These are phyloP conservation scores for Teratosphaeriaceae sp. DNA, from an alignment of 2,329 filamentous ascomycete species.

Conservation along the genomic window DNA sequence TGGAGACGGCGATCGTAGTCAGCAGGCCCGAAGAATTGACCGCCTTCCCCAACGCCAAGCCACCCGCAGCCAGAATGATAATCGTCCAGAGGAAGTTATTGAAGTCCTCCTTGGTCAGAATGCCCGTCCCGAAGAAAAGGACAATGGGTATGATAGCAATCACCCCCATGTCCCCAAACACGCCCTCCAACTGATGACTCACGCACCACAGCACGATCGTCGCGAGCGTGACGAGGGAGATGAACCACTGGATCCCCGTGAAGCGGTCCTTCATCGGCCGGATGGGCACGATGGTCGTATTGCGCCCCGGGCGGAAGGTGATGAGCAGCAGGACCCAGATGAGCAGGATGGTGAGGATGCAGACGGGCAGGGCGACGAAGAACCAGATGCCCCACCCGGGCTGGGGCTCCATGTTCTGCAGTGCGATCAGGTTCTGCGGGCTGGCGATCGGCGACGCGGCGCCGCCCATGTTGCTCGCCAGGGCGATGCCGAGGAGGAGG, in stretches of 20 bases:
- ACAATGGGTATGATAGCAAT: conserved; percentile 94
- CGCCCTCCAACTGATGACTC: conserved; percentile 75
- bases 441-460: conserved; percentile 96
- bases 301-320: conserved; percentile 77
- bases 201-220: conserved; percentile 93
- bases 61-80: conserved; percentile 93
- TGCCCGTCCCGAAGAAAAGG: conserved; percentile 92
- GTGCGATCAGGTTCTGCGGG: conserved; percentile 92
- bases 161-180: conserved; percentile 98
- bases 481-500: conserved; percentile 87
- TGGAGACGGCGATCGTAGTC: conserved; percentile 74
- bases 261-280: conserved; percentile 84
- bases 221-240: conserved; percentile 69
- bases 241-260: conserved; percentile 86
- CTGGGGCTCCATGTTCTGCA: conserved; percentile 88
- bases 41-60: conserved; percentile 84
- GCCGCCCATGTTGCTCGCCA: conserved; percentile 92
- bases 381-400: conserved; percentile 97
- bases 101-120: conserved; percentile 97
- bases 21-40: conserved; percentile 90
- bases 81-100: conserved; percentile 99
- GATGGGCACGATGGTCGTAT: conserved; percentile 86
- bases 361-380: conserved; percentile 89
- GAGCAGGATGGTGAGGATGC: conserved; percentile 75
- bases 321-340: conserved; percentile 85